Evolutionary conservation across 495 filamentous ascomycete genomes (phyloP), one percentile per base, ranked within the genome.

Genomic region (Schizothecium vesticola): DNA sequence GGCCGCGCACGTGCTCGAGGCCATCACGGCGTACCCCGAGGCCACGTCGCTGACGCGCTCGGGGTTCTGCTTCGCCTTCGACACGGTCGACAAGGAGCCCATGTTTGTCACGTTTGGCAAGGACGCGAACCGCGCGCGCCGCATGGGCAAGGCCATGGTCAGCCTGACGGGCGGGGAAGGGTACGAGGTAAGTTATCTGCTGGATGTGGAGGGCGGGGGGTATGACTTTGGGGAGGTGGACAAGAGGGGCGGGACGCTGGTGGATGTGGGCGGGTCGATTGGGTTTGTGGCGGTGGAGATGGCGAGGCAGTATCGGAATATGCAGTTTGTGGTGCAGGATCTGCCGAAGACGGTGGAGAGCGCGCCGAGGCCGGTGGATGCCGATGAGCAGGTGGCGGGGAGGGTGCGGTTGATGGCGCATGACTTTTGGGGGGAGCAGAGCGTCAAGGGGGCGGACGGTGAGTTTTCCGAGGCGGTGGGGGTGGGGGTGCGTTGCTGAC

Each of bases 251-350:
- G 81, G 78, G 10, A 81, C 79, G 0, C 67, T 87, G 26, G 84
- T 88, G 29, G 86, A 89, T 70, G 65, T 89, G 0, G 87, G 86
- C 26, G 86, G 87, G 3, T 78, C 78, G 16, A 78, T 84, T 61
- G 86, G 87, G 0, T 85, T 87, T 66, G 83, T 86, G 22, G 78
- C 78, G 43, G 75, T 80, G 22, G 82, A 80, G 13, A 72, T 89
- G 31, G 85, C 84, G 21, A 66, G 74, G 56, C 57, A 56, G 33
- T 88, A 82, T 64, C 73, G 76, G 59, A 76, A 82, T 57, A 77
- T 87, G 63, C 74, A 77, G 59, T 87, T 88, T 68, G 74, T 89
- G 7, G 82, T 89, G n/a, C 85, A 89, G 70, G 88, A 89, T 68
- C 74, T 83, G 25, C 76, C 74, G 10, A 80, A 79, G 61, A 83